Base-by-base conservation (phyloP, 345 rosid genomes). In the Pugionium dolabratum region DNA sequence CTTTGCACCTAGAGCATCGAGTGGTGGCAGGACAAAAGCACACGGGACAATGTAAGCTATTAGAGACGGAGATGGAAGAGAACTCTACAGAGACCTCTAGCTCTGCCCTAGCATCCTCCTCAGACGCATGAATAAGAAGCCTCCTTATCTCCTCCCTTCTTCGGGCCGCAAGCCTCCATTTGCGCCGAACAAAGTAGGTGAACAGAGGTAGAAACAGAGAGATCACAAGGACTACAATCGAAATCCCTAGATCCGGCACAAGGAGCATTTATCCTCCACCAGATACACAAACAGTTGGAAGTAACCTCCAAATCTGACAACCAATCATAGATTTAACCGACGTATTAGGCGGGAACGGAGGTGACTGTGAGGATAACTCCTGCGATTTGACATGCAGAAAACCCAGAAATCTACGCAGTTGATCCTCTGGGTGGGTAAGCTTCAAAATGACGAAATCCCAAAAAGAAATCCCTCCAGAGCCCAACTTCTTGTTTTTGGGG, bases 61-160 rank as follows among this genome's bases (percentile, higher is more conserved):
- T 45, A 60, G 79, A 30, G 41, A 75, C 66, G 3, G 86, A 26
- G 67, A 65, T 30, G 18, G 18, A 18, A 39, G 66, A 69, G 78
- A 81, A 78, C 18, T 71, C 75, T 4, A 54, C 9, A 3, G 90
- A 79, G 40, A 89, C 91, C 76, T 91, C 99, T 1, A 60, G 78
- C 79, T 95, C 99, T 4, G 89, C 98, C 79, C 91, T 82, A 27
- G 87, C 87, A 30, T 86, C 86, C 60, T 95, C 99, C 65, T 88
- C 86, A 11, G 97, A 74, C 1, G 96, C 97, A 67, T 87, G 79
- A 67, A 82, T 69, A 77, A 95, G 60, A 59, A 95, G 85, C 75
- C 91, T 76, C 69, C 64, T 81, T 75, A 95, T 80, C 84, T 95
- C 97, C 71, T 75, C 89, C 71, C 79, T 70, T 74, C 94, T 84